These are phyloP conservation scores for Geranium rotundifolium DNA, from an alignment of 345 rosid species.

Conservation along the genomic window DNA sequence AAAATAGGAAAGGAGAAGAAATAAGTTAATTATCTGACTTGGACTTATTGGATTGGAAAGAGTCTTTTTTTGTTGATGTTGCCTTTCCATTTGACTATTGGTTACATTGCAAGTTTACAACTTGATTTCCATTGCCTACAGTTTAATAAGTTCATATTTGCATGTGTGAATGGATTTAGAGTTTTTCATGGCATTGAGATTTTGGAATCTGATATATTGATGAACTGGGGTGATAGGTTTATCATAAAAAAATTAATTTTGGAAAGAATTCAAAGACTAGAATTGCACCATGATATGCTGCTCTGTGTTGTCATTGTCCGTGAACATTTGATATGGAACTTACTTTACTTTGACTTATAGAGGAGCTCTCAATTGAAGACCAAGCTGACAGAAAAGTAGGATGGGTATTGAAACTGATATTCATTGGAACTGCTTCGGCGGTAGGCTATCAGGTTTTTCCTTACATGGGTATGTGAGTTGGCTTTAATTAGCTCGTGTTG, in stretches of 20 bases:
- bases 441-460: conserved; percentile 80
- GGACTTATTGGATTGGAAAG: background rate
- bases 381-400: conserved; percentile 82
- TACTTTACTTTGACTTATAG: conserved; percentile 23
- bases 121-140: conserved; percentile 1
- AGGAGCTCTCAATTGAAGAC: conserved; percentile 56
- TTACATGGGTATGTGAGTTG: conserved; percentile 52
- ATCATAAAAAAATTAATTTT: too few species aligned
- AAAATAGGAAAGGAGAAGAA: too few species aligned
- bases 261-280: too few species aligned
- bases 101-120: background rate
- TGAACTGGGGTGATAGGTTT: too few species aligned
- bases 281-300: background rate
- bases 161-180: background rate
- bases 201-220: too few species aligned
- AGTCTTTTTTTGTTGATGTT: background rate
- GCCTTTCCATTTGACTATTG: too few species aligned
- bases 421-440: conserved; percentile 63
- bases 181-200: background rate
- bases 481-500: conserved; percentile 1
- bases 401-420: conserved; percentile 67
- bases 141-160: background rate
- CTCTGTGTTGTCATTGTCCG: background rate
- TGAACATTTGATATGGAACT: conserved; percentile 1
- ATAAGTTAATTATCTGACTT: background rate